Base-by-base conservation (phyloP, 345 rosid genomes). In the Eucalyptus cladocalyx region DNA sequence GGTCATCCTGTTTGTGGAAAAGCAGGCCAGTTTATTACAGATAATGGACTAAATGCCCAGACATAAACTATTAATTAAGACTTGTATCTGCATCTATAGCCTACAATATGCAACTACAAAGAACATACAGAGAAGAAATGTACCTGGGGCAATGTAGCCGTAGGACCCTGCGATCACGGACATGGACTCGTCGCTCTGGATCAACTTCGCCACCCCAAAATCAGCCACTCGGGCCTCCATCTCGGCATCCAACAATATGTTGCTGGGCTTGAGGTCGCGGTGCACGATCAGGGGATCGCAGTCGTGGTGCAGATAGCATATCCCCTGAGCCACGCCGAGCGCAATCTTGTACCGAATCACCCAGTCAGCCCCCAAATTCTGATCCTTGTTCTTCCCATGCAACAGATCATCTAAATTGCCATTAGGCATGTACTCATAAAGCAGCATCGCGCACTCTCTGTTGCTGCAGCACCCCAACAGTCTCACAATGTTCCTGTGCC, bases 111-210 rank as follows among this genome's bases (percentile, higher is more conserved):
- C 45, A 11, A 53, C 45, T 34, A 17, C 28, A 88, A 76, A 76
- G 47, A 76, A 23, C 17, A 11, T 40, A 21, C 16, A 23, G 40
- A 47, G 23, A 76, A 19, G 8, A 37, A 26, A 87, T 92, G 89
- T 86, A 97, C 99, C 99, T 89, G 99, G 99, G 12, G 99, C 99
- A 91, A 98, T 98, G 94, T 98, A 98, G 90, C 99, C 99, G 90
- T 96, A 98, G 43, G 99, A 98, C 2, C 99, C 99, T 13, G 99
- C 99, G 23, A 98, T 97, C 45, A 97, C 99, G 32, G 99, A 97
- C 99, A 97, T 98, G 37, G 99, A 97, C 92, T 98, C 98, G 4
- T 97, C 96, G 69, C 95, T 89, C 76, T 97, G 97, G 89, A 98
- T 95, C 90, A 97, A 81, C 92, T 98, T 98, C 0, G 99, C 99